Evolutionary conservation across 345 rosid species (phyloP), one percentile per base, ranked within the genome.

Genomic region (Hypericum androsaemum): DNA sequence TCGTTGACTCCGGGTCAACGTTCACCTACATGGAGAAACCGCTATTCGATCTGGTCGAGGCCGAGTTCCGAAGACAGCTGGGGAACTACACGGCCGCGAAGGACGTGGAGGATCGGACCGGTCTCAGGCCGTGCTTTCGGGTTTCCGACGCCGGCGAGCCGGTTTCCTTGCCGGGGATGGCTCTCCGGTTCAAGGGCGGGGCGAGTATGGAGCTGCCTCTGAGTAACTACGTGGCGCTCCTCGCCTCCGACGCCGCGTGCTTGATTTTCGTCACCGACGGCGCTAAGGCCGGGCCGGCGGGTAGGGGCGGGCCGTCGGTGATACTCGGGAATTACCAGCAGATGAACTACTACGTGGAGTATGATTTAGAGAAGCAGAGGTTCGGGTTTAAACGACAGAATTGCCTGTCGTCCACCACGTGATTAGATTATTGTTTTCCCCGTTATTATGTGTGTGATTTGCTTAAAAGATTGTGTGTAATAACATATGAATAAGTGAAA

Each of bases 1-100:
- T 87, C 11, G 84, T 84, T 37, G 98, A 90, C 66, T 90, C 98
- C 11, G 98, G 98, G 40, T 61, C 96, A 4, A 90, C 98, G 1
- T 78, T 90, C 63, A 87, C 96, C 7, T 80, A 76, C 84, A 77
- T 90, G 95, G 89, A 84, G 32, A 61, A 68, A 42, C 77, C 81
- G 5, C 64, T 79, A 15, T 81, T 63, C 58, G 80, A 79, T 12
- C 54, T 67, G 5, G 79, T 90, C 6, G 77, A 79, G 0, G 35
- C 71, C 10, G 95, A 72, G 62, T 76, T 90, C 50, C 78, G 69
- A 46, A 51, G 67, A 14, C 85, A 84, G 64, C 73, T 90, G 95
- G 60, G 58, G 10, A 80, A 81, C n/a, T 76, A 57, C 53, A 77
- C 68, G 43, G 37, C 81, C 22, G 84, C 77, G 0, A 40, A 41